Evolutionary conservation across 345 rosid species (phyloP), one percentile per base, ranked within the genome.

Genomic region (Fremontodendron californicum): DNA sequence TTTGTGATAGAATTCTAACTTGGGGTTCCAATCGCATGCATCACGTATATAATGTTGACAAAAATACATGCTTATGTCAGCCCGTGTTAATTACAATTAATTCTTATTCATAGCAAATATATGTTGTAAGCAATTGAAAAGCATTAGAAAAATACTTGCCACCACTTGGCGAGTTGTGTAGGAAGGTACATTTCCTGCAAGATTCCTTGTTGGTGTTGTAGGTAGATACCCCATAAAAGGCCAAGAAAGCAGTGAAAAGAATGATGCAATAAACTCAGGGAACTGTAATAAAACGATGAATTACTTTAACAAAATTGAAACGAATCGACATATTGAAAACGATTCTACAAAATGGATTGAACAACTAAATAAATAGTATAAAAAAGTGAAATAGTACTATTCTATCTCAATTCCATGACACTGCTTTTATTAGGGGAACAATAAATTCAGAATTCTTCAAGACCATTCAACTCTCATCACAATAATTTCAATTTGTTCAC

Each of bases 231-330:
- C 86, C 67, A 65, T 72, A 29, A 93, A 87, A 11, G 93, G 93
- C 87, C 90, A 86, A 74, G 94, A 86, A 79, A 93, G 79, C 75
- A 92, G 83, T 13, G 88, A 87, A 82, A 87, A 86, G 78, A 93
- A 90, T 29, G 94, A 90, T 78, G 88, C 60, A 63, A 92, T 5
- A 57, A 89, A 86, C 85, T 87, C 90, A 0, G 98, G 99, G 74
- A 93, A 78, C 99, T 96, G 91, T 57, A 46, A 45, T 33, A 70
- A 74, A 82, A 57, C 7, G 46, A 52, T 11, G 74, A 37, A 81
- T 37, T 49, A 37, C 8, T 64, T 40, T 55, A 78, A 73, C 74
- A 29, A 42, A 51, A 0, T n/a, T 60, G 27, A 51, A 33, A 19
- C 19, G 19, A 69, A 71, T 71, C 60, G 33, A 9, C 19, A 9